Conservation (phyloP, 139 green algal genomes). For the Coccomyxa sp. region DNA sequence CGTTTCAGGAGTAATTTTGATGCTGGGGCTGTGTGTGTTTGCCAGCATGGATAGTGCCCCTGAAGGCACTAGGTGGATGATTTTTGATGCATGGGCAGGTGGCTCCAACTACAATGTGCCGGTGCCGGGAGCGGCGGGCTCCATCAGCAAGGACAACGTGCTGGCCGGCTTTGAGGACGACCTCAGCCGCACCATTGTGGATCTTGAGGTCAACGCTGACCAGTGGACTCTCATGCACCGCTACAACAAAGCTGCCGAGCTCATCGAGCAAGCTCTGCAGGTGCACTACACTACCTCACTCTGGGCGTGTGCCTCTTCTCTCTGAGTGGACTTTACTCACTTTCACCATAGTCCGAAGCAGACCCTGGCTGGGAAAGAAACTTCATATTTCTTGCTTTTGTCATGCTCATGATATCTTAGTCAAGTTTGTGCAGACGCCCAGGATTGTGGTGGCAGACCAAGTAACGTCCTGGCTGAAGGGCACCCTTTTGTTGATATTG, state of each 20-base stretch:
- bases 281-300: constrained; percentile 5
- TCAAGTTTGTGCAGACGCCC: too few relatives aligned
- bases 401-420: too few relatives aligned
- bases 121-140: constrained; percentile 40
- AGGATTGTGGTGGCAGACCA: too few relatives aligned
- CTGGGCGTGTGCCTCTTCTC: background rate
- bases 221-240: constrained; percentile 95
- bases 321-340: background rate
- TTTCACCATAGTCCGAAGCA: background rate
- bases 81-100: constrained; percentile 2
- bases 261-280: constrained; percentile 57
- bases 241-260: constrained; percentile 87
- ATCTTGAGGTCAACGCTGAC: constrained; percentile 64
- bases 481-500: too few relatives aligned
- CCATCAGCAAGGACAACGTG: background rate
- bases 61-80: too few relatives aligned
- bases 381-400: background rate
- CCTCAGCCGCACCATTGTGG: constrained; percentile 69
- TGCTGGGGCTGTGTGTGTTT: background rate
- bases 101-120: constrained; percentile 75
- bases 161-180: constrained; percentile 37
- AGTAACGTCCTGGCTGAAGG: too few relatives aligned
- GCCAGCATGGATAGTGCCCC: background rate
- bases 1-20: too few relatives aligned
- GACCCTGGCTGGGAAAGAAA: background rate